Conservation (phyloP, 805 yeast species). For the Saccharomycopsis capsularis region DNA sequence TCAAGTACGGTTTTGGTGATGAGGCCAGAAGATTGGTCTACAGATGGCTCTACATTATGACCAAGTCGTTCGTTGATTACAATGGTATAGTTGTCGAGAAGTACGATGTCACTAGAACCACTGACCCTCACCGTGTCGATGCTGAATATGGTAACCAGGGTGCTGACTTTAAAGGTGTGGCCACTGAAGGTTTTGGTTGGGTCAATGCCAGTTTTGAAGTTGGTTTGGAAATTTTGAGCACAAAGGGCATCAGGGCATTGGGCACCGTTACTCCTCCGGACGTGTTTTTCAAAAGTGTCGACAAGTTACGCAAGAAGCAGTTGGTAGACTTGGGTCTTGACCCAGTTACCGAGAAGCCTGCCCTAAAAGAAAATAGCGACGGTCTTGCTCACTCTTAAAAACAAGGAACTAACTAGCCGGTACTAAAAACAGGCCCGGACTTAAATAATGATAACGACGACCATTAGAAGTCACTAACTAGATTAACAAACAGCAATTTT, state of each 20-base stretch:
- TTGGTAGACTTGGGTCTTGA: neutral
- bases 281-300: conserved; percentile 39
- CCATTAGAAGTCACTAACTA: too few relatives aligned
- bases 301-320: neutral
- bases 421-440: too few relatives aligned
- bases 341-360: too few relatives aligned
- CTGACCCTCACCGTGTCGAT: conserved; percentile 79
- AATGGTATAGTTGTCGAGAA: conserved; percentile 95
- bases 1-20: conserved; percentile 59
- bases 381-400: too few relatives aligned
- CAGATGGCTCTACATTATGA: conserved; percentile 88
- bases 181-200: conserved; percentile 98
- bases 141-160: conserved; percentile 97
- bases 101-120: conserved; percentile 78
- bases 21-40: conserved; percentile 67
- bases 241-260: conserved; percentile 64
- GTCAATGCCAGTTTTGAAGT: conserved; percentile 80
- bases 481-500: too few relatives aligned
- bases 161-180: conserved; percentile 83
- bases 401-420: too few relatives aligned
- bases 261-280: conserved; percentile 74
- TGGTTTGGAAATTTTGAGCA: conserved; percentile 61
- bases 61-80: conserved; percentile 82
- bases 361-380: too few relatives aligned
- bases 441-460: too few relatives aligned